A percentile compares a stretch with the other conserved stretches of the same genome.
phyloP scores from a whole-genome alignment of 2,329 filamentous ascomycete species.

The Epichloe sp. region DNA sequence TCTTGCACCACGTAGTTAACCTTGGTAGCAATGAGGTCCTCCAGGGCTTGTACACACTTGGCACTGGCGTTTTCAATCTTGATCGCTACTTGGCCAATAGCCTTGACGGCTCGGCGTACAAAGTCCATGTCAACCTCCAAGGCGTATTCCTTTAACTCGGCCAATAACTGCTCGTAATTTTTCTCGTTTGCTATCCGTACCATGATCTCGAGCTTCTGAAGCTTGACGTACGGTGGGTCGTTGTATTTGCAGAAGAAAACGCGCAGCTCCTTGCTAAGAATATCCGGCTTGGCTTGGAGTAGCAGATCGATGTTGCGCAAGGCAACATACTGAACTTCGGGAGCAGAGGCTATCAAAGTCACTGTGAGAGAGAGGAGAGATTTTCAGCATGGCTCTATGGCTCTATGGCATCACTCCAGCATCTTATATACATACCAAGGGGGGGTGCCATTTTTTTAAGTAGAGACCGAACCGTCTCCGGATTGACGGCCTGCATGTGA shows the following conservation, averaged over 20 bases:
- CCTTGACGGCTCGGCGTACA: slow-evolving; percentile 82
- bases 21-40: slow-evolving; percentile 92
- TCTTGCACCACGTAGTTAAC: slow-evolving; percentile 99
- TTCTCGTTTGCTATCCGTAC: slow-evolving; percentile 95
- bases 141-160: slow-evolving; percentile 93
- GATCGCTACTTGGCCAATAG: slow-evolving; percentile 95
- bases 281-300: slow-evolving; percentile 94
- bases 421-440: slow-evolving; percentile 45
- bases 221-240: slow-evolving; percentile 92
- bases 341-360: slow-evolving; percentile 85
- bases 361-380: slow-evolving; percentile 36
- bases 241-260: slow-evolving; percentile 99
- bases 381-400: not conserved
- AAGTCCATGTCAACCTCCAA: slow-evolving; percentile 99
- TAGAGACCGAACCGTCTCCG: slow-evolving; percentile 71
- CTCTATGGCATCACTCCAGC: not conserved
- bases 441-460: slow-evolving; percentile 98
- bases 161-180: slow-evolving; percentile 88
- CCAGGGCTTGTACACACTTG: slow-evolving; percentile 84
- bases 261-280: slow-evolving; percentile 90
- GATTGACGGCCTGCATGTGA: slow-evolving; percentile 77
- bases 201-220: slow-evolving; percentile 98
- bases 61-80: slow-evolving; percentile 94
- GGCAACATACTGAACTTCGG: slow-evolving; percentile 96
- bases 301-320: slow-evolving; percentile 91